Evolutionary conservation across 106 monocot species (phyloP), one percentile per base, ranked within the genome.

Genomic region (Allium fistulosum): DNA sequence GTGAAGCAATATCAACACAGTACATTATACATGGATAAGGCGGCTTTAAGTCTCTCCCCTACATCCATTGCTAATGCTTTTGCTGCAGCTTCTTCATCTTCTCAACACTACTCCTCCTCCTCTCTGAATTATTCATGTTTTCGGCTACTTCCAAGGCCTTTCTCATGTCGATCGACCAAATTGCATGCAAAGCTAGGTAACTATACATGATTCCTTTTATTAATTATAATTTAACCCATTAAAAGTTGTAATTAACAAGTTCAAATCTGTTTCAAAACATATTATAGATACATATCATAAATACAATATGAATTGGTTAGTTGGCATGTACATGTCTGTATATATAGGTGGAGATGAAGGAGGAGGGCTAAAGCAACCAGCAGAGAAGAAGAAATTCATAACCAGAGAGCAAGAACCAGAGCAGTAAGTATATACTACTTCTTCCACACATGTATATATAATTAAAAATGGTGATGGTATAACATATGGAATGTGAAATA

Each of bases 351-450:
- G 46, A 87, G 88, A 83, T 69, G 90, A 82, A 60, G 86, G 89
- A 67, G 84, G 83, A 61, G 80, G 84, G 26, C 83, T 75, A 18
- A 28, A 61, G 14, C 86, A 89, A 79, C 75, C 68, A n/a, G 69
- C 67, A 0, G 79, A 88, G 80, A 97, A 89, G 80, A 97, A 89
- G 84, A 97, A 92, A 80, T 97, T 97, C 81, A 92, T 97, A 67
- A 97, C 96, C 76, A 88, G 67, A 75, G 96, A 92, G 70, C 71
- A 97, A 71, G 96, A 97, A 73, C 96, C 90, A 52, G 89, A 93
- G 11, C 86, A 93, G 93, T 84, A 62, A 76, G 74, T 45, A 47
- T 17, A 49, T 26, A 22, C n/a, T 17, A 12, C 48, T 11, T 62
- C 27, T 62, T 46, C 11, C 5, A 46, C 48, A 7, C 13, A 6